These are phyloP conservation scores for Flaveria trinervia DNA, from an alignment of 129 eudicot species.

Conservation along the genomic window DNA sequence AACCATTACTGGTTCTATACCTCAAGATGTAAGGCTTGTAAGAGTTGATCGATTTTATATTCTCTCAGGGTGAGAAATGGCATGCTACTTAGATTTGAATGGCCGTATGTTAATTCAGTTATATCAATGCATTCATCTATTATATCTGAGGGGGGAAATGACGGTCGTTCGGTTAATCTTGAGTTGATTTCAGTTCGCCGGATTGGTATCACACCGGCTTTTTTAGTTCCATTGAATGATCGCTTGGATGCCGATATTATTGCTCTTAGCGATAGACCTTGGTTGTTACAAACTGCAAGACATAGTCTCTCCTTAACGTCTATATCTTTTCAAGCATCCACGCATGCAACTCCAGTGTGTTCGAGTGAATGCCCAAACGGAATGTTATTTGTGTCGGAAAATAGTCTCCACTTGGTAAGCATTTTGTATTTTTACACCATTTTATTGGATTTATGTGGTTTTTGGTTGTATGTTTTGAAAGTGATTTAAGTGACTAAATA, in stretches of 20 bases:
- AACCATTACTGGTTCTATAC: conserved; percentile 82
- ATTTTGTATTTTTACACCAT: conserved; percentile 1
- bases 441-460: conserved; percentile 18
- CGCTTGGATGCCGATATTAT: conserved; percentile 74
- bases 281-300: conserved; percentile 95
- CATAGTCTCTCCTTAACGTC: conserved; percentile 90
- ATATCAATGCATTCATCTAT: conserved; percentile 28
- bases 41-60: conserved; percentile 72
- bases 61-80: conserved; percentile 96
- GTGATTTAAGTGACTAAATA: conserved; percentile 3
- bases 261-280: conserved; percentile 96
- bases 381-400: conserved; percentile 82
- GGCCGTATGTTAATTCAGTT: conserved; percentile 53
- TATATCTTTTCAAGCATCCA: conserved; percentile 89
- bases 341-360: conserved; percentile 92
- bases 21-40: conserved; percentile 95
- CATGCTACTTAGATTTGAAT: conserved; percentile 93
- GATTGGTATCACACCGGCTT: conserved; percentile 87
- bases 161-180: conserved; percentile 53
- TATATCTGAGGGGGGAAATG: conserved; percentile 42
- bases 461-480: not conserved
- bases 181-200: conserved; percentile 86
- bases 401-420: conserved; percentile 90
- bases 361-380: conserved; percentile 92
- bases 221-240: conserved; percentile 78